phyloP scores from a whole-genome alignment of 148 eudicot species.

The Chenopodium album region DNA sequence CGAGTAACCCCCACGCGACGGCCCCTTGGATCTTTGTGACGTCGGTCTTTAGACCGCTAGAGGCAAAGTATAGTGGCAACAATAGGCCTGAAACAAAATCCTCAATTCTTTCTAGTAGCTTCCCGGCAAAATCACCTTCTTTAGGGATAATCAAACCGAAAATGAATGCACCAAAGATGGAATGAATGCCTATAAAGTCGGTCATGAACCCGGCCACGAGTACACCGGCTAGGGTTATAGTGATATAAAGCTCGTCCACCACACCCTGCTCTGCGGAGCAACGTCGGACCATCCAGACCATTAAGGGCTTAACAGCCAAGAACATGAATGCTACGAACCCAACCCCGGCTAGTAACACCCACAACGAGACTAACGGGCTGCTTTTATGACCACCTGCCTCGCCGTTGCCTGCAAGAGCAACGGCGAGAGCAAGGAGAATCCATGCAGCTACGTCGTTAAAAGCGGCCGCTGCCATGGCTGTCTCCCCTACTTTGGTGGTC shows the following conservation, averaged over 20 bases:
- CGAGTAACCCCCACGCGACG: constrained; percentile 47
- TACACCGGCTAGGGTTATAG: constrained; percentile 37
- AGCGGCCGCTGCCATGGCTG: constrained; percentile 50
- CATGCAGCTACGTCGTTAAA: constrained; percentile 49
- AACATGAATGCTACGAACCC: constrained; percentile 36
- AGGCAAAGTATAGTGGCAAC: constrained; percentile 49
- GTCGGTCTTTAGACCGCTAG: constrained; percentile 55
- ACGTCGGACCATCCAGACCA: constrained; percentile 27
- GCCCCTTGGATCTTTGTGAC: constrained; percentile 46
- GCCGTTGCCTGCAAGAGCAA: constrained; percentile 35
- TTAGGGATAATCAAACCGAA: constrained; percentile 48
- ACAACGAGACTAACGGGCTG: constrained; percentile 25
- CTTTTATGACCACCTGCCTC: not conserved
- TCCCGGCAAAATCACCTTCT: constrained; percentile 32
- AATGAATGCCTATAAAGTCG: constrained; percentile 52
- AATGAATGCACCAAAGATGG: constrained; percentile 52
- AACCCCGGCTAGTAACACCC: constrained; percentile 41
- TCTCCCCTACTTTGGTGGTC: constrained; percentile 48
- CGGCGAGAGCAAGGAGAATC: constrained; percentile 44
- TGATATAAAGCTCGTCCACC: constrained; percentile 38
- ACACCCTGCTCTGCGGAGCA: constrained; percentile 31
- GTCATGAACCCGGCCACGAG: constrained; percentile 49
- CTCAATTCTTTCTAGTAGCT: constrained; percentile 44
- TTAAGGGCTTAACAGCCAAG: constrained; percentile 14
- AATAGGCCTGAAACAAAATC: constrained; percentile 45